Base-by-base conservation (phyloP, 73 alveolate species). In the Effrenium voratum region DNA sequence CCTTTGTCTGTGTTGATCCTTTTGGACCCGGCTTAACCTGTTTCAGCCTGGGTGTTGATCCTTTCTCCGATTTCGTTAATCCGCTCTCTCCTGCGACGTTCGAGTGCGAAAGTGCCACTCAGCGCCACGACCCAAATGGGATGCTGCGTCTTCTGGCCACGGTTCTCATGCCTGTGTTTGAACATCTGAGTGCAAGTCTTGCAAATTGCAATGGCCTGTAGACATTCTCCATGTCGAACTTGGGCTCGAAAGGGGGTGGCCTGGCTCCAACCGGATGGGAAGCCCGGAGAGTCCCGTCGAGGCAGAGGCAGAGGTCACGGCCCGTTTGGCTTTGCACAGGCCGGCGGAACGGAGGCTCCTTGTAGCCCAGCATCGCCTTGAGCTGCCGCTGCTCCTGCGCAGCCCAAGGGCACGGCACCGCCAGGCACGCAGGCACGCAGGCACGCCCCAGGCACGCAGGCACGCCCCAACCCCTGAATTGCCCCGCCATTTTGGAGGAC, bases 61-160 rank as follows among this genome's bases (percentile, higher is more conserved):
- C n/a, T n/a, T n/a, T n/a, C n/a, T n/a, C n/a, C n/a, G n/a, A n/a
- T n/a, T n/a, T n/a, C n/a, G n/a, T n/a, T n/a, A n/a, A n/a, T n/a
- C n/a, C n/a, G n/a, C n/a, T n/a, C n/a, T n/a, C n/a, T n/a, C n/a
- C n/a, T n/a, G n/a, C n/a, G n/a, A n/a, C n/a, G n/a, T n/a, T n/a
- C n/a, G n/a, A n/a, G n/a, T n/a, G n/a, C n/a, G n/a, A n/a, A n/a
- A n/a, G n/a, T n/a, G n/a, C n/a, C n/a, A n/a, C n/a, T n/a, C 34
- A 47, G 52, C 79, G 34, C 55, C 55, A 80, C 32, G 43, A 63
- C 95, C 98, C 98, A 91, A 15, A 91, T 91, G 79, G 98, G 98
- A 91, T 91, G 98, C 98, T 91, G 98, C n/a, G 98, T 91, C 90
- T 91, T 91, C 73, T 75, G 91, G 26, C 98, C 98, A 30, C 98